phyloP scores from a whole-genome alignment of 2,329 filamentous ascomycete species.

The Ophiostoma fasciatum region DNA sequence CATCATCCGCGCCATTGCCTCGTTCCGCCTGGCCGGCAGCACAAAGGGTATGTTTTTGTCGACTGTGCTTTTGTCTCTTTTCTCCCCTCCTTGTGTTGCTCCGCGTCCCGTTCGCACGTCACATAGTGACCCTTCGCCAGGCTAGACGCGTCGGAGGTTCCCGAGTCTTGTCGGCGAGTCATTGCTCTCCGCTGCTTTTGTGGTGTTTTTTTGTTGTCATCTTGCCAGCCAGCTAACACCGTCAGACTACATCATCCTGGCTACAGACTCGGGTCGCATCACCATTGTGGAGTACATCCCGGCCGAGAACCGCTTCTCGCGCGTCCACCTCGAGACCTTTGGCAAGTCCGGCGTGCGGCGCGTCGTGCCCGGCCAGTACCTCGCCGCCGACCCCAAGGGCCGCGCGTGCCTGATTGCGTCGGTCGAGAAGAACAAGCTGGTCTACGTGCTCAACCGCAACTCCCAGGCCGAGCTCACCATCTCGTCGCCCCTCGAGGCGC shows the following conservation, averaged over 20 bases:
- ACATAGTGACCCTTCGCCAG: constrained; percentile 58
- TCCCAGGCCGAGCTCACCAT: constrained; percentile 90
- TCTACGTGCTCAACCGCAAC: constrained; percentile 95
- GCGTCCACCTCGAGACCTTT: constrained; percentile 91
- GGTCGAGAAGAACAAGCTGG: constrained; percentile 97
- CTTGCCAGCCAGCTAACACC: no score
- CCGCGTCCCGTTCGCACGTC: constrained; percentile 40
- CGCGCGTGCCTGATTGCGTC: constrained; percentile 89
- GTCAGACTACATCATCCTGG: constrained; percentile 85
- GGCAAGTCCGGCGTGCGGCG: constrained; percentile 91
- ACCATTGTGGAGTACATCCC: constrained; percentile 86
- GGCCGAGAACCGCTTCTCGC: constrained; percentile 71
- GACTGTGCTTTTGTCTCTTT: no score
- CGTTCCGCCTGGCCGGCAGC: constrained; percentile 85
- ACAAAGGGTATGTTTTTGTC: constrained; percentile 76
- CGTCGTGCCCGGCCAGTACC: constrained; percentile 88
- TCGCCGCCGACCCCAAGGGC: constrained; percentile 90
- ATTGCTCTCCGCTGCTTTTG: background rate
- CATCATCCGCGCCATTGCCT: constrained; percentile 77
- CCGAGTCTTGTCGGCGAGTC: background rate
- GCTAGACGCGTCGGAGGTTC: constrained; percentile 5
- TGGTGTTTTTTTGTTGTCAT: no score
- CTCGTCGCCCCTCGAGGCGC: constrained; percentile 89
- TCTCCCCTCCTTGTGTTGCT: constrained; percentile 4
- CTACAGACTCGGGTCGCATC: constrained; percentile 90